Evolutionary conservation across 1,139 yeast species (phyloP), one percentile per base, ranked within the genome.

Genomic region (Saccharomyces hybrid): DNA sequence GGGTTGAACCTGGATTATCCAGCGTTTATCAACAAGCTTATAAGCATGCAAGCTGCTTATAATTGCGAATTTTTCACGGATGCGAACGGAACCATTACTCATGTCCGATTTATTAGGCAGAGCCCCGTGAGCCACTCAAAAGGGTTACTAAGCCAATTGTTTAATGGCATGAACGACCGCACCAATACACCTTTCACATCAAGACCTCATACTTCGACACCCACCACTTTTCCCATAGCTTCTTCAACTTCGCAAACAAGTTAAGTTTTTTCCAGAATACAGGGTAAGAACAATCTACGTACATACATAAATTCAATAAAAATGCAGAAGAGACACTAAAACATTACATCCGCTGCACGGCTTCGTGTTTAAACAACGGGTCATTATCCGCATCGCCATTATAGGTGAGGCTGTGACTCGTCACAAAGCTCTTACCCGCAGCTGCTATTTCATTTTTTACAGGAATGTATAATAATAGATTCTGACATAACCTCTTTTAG

Each of bases 81-180:
- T 32, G 55, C 58, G 3, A 52, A 58, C 3, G 70, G 70, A 19
- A 49, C 57, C 2, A 58, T 66, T 7, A 60, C 67, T 1, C 69
- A 66, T 51, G 62, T 62, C 11, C 59, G 59, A 53, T 57, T 64
- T 58, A 27, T 29, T n/a, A 49, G n/a, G n/a, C 52, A 46, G 48
- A 24, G 19, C 26, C 53, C 24, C 47, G 29, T 19, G 8, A 38
- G 12, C 26, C 42, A 24, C 16, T 8, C 42, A 4, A 48, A 27
- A 12, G 31, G 32, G 32, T 11, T 28, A 28, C 32, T 47, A 12
- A 46, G 28, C 7, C 21, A 38, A 19, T 24, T 38, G 5, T 38
- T 38, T 5, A 38, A 19, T 38, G 50, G 44, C 7, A 26, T 29
- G 42, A 19, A 21, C 38, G 14, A 48, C 26, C 47, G 38, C 24